Percentiles rank a stretch among this genome's conserved stretches.
Evolutionary conservation across 192 early-diverging fungal genomes (phyloP).

Genomic region (Geosiphon pyriformis): DNA sequence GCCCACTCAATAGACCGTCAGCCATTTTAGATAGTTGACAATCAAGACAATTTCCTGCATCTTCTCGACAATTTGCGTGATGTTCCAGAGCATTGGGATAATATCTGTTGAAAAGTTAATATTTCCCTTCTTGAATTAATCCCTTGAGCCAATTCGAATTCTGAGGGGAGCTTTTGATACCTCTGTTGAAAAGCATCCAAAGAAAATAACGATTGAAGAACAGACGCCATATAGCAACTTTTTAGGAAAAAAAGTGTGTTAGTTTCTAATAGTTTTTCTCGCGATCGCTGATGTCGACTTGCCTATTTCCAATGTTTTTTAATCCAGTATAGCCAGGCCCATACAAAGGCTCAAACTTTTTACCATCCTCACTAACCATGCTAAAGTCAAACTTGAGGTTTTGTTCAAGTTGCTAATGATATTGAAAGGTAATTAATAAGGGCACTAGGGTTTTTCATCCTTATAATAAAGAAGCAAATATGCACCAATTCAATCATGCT

Average conservation of each 20-base stretch:
- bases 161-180: too few relatives aligned
- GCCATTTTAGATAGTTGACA: constrained; percentile 93
- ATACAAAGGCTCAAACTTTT: constrained; percentile 72
- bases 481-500: constrained; percentile 81
- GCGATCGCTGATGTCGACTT: not conserved
- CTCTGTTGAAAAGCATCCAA: constrained; percentile 72
- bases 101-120: constrained; percentile 27
- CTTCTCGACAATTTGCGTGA: constrained; percentile 40
- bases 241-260: not conserved
- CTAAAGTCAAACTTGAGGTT: constrained; percentile 96
- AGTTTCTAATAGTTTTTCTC: not conserved
- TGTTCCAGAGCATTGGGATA: constrained; percentile 42
- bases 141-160: too few relatives aligned
- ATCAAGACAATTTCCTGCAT: constrained; percentile 71
- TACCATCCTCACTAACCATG: constrained; percentile 96
- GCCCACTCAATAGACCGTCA: constrained; percentile 82
- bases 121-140: too few relatives aligned
- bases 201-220: constrained; percentile 84
- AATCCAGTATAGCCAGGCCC: constrained; percentile 92
- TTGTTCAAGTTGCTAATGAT: constrained; percentile 80
- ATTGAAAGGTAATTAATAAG: not conserved
- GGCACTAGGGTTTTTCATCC: not conserved
- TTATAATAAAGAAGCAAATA: not conserved
- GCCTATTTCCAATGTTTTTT: constrained; percentile 92
- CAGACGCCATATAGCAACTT: constrained; percentile 96